Conservation (phyloP, 2,329 filamentous ascomycete species). For the Zymoseptoria crescenta region DNA sequence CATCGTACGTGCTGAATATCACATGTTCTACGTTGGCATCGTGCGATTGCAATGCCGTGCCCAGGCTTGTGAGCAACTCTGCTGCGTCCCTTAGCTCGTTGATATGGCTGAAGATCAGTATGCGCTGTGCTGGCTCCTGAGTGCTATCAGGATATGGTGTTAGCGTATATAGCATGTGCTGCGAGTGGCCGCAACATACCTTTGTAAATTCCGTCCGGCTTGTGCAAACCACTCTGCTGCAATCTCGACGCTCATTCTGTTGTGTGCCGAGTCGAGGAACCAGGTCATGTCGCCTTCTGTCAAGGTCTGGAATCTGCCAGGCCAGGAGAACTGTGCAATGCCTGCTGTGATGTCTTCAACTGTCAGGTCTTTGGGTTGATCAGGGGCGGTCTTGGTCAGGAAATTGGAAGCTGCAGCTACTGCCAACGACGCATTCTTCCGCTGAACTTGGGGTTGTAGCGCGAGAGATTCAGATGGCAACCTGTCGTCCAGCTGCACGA, state of each 20-base stretch:
- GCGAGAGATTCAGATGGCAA: slow-evolving; percentile 44
- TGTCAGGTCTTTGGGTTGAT: slow-evolving; percentile 1
- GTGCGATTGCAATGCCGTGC: slow-evolving; percentile 5
- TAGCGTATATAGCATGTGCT: neutral
- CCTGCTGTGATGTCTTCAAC: slow-evolving; percentile 13
- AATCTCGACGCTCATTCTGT: slow-evolving; percentile 33
- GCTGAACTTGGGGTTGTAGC: slow-evolving; percentile 53
- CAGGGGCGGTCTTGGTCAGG: slow-evolving; percentile 2
- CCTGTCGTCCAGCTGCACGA: slow-evolving; percentile 44
- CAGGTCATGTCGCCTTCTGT: slow-evolving; percentile 21
- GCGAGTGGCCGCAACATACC: neutral
- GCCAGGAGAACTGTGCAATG: slow-evolving; percentile 16
- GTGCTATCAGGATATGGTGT: neutral
- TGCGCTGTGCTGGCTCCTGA: neutral
- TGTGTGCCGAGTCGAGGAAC: slow-evolving; percentile 40
- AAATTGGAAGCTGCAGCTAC: slow-evolving; percentile 33
- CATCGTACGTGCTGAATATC: slow-evolving; percentile 21
- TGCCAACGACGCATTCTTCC: slow-evolving; percentile 53
- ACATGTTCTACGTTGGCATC: slow-evolving; percentile 15
- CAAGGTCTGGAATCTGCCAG: slow-evolving; percentile 20
- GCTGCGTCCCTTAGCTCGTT: slow-evolving; percentile 19
- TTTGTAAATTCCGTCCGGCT: neutral
- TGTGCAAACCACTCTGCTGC: slow-evolving; percentile 34
- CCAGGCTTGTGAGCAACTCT: slow-evolving; percentile 13
- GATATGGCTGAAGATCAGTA: slow-evolving; percentile 22